Evolutionary conservation across 2,329 filamentous ascomycete species (phyloP).

Genomic region (Neofusicoccum ribis): DNA sequence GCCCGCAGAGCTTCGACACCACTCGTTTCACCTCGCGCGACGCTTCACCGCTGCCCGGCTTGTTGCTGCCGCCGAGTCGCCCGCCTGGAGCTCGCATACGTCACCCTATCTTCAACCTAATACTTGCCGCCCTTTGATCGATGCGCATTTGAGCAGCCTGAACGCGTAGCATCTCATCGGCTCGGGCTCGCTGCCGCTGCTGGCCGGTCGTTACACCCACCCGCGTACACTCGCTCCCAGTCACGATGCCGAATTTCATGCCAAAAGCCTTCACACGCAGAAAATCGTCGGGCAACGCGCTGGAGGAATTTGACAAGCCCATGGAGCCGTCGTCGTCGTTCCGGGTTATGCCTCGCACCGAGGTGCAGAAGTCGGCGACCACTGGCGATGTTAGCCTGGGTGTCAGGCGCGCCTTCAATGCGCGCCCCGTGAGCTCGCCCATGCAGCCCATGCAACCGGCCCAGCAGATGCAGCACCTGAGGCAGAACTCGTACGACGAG

Average conservation of each 20-base stretch:
- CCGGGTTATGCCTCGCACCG: conserved; percentile 35
- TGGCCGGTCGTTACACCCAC: conserved; percentile 4
- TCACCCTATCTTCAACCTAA: neutral
- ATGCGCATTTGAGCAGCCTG: conserved; percentile 3
- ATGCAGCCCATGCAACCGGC: neutral
- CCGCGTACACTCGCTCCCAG: neutral
- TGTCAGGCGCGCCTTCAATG: conserved; percentile 10
- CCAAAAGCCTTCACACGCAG: conserved; percentile 35
- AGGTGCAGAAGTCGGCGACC: conserved; percentile 31
- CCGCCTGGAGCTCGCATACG: neutral
- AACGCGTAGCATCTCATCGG: neutral
- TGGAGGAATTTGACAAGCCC: conserved; percentile 31
- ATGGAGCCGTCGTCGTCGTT: conserved; percentile 32
- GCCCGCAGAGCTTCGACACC: conserved; percentile 1
- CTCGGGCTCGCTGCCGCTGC: conserved; percentile 8
- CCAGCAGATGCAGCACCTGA: conserved; percentile 4
- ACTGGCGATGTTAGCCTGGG: conserved; percentile 20
- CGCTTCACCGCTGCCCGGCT: neutral
- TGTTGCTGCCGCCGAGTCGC: neutral
- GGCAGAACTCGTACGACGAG: conserved; percentile 22
- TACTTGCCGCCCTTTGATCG: neutral
- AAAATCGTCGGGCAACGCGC: conserved; percentile 38
- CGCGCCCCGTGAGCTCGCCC: conserved; percentile 18
- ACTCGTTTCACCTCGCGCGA: conserved; percentile 5
- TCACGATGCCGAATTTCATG: conserved; percentile 17